phyloP scores from a whole-genome alignment of 2,329 filamentous ascomycete species.

The Clonostachys chloroleuca region DNA sequence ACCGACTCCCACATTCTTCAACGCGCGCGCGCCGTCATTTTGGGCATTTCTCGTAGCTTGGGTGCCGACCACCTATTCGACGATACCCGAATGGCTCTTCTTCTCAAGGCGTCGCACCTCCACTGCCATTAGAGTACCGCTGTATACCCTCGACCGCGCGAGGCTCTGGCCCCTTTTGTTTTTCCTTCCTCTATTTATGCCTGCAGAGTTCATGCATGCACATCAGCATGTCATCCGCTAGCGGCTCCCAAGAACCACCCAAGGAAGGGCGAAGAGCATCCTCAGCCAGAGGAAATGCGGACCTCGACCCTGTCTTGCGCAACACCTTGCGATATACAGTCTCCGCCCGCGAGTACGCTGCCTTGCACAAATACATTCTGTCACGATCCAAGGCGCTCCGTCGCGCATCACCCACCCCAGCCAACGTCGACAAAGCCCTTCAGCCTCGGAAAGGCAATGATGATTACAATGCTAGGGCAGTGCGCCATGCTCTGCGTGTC shows the following conservation, averaged over 20 bases:
- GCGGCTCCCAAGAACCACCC: not conserved
- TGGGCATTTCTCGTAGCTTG: too few relatives aligned
- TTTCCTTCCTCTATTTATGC: too few relatives aligned
- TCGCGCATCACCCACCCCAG: slow-evolving; percentile 49
- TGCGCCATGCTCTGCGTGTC: slow-evolving; percentile 67
- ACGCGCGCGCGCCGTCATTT: too few relatives aligned
- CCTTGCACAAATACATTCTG: slow-evolving; percentile 78
- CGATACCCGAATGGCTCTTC: too few relatives aligned
- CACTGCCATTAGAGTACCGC: too few relatives aligned
- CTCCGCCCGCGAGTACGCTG: slow-evolving; percentile 77
- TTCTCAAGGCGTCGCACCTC: too few relatives aligned
- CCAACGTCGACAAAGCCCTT: slow-evolving; percentile 40
- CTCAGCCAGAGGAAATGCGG: slow-evolving; percentile 8
- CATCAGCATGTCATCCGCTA: not conserved
- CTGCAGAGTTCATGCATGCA: too few relatives aligned
- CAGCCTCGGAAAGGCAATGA: slow-evolving; percentile 34
- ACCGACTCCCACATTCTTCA: too few relatives aligned
- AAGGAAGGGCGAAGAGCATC: not conserved
- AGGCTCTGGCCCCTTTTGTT: too few relatives aligned
- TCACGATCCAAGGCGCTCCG: slow-evolving; percentile 62
- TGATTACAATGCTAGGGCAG: slow-evolving; percentile 65
- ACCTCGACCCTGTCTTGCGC: slow-evolving; percentile 68
- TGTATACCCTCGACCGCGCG: too few relatives aligned
- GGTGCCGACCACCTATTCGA: too few relatives aligned
- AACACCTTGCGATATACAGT: slow-evolving; percentile 87